Base-by-base conservation (phyloP, 305 asterid genomes). In the Fraxinus latifolia region DNA sequence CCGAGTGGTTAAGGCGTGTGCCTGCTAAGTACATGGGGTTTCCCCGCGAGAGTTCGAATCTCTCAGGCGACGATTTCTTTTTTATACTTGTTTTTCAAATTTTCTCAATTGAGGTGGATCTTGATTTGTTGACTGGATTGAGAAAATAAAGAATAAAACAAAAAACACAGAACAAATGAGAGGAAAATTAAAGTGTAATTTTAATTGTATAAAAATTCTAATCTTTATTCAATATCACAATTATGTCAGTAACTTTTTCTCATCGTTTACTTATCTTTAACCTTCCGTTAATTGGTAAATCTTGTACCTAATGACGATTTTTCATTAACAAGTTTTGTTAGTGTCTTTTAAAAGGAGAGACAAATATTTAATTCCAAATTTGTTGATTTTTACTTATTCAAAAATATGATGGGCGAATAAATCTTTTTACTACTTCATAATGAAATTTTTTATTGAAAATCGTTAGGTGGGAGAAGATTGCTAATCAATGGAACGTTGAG, bases 1-100 rank as follows among this genome's bases (percentile, higher is more conserved):
- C 98, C 98, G 99, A 94, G 99, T 94, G 98, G 98, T 96, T 96
- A 96, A 96, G 98, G 97, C 98, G 98, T 94, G 98, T 96, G 98
- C 98, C 99, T 94, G 98, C 97, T 94, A 96, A 96, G 98, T 92
- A 93, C 99, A 92, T 91, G 97, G 97, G 98, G 92, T 94, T 89
- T 94, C 93, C 97, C 99, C 97, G 98, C 97, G 98, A 96, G 98
- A 94, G 98, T 93, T 95, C 97, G 98, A 93, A 33, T 4, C 68
- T 58, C 68, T 58, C 68, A 58, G 68, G 14, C 68, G 68, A 17
- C 68, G 29, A 9, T 11, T 39, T 9, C 15, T 0, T 2, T 42
- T 42, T 42, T 2, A 9, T 42, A 2, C 0, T 42, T 9, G 15
- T 42, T 42, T 42, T 42, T 9, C 15, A 2, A 9, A 39, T 42